Evolutionary conservation across 148 eudicot species (phyloP).

Genomic region (Pouteria glomerata): DNA sequence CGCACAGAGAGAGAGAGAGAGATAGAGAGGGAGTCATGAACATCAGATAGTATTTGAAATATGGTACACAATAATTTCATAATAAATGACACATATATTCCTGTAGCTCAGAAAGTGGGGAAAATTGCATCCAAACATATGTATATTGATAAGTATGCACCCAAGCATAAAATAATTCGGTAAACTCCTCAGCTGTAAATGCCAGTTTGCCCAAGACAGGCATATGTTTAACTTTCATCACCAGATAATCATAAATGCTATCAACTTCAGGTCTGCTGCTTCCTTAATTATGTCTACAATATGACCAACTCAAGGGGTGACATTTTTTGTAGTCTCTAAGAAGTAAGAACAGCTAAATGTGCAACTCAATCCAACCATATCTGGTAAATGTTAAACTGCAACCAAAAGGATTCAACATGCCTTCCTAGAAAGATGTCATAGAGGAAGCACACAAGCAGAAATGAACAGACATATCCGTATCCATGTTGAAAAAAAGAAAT

Average conservation of each 20-base stretch:
- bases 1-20: background rate
- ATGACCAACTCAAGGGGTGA: background rate
- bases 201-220: background rate
- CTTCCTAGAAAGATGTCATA: background rate
- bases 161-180: background rate
- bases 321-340: too few relatives aligned
- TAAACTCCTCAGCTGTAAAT: background rate
- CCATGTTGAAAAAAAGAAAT: background rate
- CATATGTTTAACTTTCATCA: background rate
- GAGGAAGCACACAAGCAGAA: background rate
- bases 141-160: background rate
- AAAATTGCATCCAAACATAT: too few relatives aligned
- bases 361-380: background rate
- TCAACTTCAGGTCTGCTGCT: background rate
- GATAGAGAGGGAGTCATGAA: background rate
- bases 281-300: background rate
- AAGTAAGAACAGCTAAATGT: background rate
- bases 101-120: background rate
- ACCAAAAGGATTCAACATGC: background rate
- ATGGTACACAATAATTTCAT: background rate
- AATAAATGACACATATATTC: background rate
- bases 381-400: background rate
- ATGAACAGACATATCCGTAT: background rate
- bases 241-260: background rate
- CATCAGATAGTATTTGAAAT: background rate